A percentile compares a stretch with the other conserved stretches of the same genome.
These are phyloP conservation scores for Candida tetrigidarum DNA, from an alignment of 1,139 yeast genomes.

Conservation along the genomic window DNA sequence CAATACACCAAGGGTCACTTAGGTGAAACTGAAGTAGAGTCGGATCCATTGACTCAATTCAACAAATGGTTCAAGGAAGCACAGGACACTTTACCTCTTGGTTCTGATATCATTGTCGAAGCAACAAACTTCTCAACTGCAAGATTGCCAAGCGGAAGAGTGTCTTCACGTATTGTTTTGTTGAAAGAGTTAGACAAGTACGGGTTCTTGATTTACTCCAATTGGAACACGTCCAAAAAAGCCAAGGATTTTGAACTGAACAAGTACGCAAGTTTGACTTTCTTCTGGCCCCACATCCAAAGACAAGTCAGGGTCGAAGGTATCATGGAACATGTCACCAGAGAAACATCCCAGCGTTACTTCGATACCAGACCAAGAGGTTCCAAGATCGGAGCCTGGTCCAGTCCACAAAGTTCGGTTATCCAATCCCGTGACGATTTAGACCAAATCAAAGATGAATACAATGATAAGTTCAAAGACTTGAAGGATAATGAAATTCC, in stretches of 20 bases:
- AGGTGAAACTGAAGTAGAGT: constrained; percentile 53
- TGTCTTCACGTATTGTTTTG: constrained; percentile 80
- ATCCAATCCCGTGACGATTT: constrained; percentile 64
- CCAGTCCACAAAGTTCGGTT: constrained; percentile 81
- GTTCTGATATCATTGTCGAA: constrained; percentile 65
- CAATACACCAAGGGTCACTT: constrained; percentile 79
- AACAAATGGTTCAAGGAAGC: constrained; percentile 88
- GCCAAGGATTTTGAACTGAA: constrained; percentile 70
- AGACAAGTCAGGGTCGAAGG: constrained; percentile 97
- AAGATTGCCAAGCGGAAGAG: constrained; percentile 82
- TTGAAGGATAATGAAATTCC: constrained; percentile 66
- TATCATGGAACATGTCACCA: constrained; percentile 67
- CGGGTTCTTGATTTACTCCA: constrained; percentile 90
- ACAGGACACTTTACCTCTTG: constrained; percentile 42
- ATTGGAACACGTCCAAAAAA: constrained; percentile 89
- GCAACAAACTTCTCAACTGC: constrained; percentile 85
- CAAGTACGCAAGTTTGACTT: constrained; percentile 81
- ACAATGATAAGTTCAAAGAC: constrained; percentile 62
- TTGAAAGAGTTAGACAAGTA: constrained; percentile 85
- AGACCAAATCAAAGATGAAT: constrained; percentile 52
- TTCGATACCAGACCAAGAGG: constrained; percentile 90
- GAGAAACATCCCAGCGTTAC: constrained; percentile 77
- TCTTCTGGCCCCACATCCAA: constrained; percentile 90
- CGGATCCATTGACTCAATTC: constrained; percentile 78
- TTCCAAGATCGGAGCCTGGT: constrained; percentile 96